Conservation (phyloP, 2,329 filamentous ascomycete species). For the Pseudocercospora ulei region DNA sequence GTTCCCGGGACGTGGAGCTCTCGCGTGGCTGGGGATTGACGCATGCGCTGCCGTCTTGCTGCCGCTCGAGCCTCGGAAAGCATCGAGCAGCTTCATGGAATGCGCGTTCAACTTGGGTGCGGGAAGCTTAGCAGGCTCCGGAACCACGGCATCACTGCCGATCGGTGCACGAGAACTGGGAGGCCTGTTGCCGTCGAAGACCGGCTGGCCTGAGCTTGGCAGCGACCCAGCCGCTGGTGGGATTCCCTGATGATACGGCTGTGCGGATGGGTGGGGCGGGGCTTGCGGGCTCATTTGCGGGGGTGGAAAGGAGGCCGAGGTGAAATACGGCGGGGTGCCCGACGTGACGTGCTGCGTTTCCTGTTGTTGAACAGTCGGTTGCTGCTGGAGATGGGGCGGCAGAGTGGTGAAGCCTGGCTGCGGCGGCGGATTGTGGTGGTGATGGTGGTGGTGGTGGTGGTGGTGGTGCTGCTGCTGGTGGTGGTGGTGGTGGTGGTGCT, state of each 20-base stretch:
- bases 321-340: slow-evolving; percentile 5
- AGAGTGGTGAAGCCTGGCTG: slow-evolving; percentile 20
- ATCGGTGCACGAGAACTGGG: slow-evolving; percentile 29
- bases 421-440: slow-evolving; percentile 19
- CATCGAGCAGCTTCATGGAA: slow-evolving; percentile 48
- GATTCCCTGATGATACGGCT: slow-evolving; percentile 1
- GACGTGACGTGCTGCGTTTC: slow-evolving; percentile 25
- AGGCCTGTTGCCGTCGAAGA: slow-evolving; percentile 3
- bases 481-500: too few species aligned
- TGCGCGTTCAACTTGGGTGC: slow-evolving; percentile 51
- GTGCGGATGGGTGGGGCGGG: slow-evolving; percentile 3
- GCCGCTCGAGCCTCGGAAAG: slow-evolving; percentile 42
- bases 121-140: slow-evolving; percentile 50
- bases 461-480: slow-evolving; percentile 24
- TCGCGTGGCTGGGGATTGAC: slow-evolving; percentile 16
- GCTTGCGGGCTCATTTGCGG: slow-evolving; percentile 10
- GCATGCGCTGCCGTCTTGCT: slow-evolving; percentile 8
- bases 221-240: not conserved
- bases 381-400: slow-evolving; percentile 23
- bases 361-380: slow-evolving; percentile 25
- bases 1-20: slow-evolving; percentile 26
- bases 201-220: slow-evolving; percentile 7
- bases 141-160: slow-evolving; percentile 38
- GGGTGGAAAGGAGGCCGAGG: slow-evolving; percentile 7
- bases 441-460: slow-evolving; percentile 15